A percentile compares a stretch with the other conserved stretches of the same genome.
These are phyloP conservation scores for Vitis rupestris DNA, from an alignment of 164 flowering plant species.

Conservation along the genomic window DNA sequence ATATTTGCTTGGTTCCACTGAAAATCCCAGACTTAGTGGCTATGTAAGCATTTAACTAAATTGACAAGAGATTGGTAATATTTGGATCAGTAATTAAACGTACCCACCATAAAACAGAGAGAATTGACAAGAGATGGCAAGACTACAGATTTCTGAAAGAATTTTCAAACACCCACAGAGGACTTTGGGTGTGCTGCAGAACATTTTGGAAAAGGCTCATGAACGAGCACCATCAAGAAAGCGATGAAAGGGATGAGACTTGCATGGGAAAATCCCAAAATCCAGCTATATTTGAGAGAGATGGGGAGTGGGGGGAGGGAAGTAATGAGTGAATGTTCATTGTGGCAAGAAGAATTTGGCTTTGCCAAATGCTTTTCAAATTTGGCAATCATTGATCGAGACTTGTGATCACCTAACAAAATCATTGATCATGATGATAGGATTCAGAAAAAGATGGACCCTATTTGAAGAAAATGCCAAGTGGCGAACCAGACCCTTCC, in stretches of 20 bases:
- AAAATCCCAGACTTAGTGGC: too few species aligned
- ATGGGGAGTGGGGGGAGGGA: neutral
- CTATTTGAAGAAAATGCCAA: constrained; percentile 6
- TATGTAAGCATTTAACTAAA: too few species aligned
- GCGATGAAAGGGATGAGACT: neutral
- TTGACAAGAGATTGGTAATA: too few species aligned
- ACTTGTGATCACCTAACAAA: neutral
- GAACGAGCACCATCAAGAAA: neutral
- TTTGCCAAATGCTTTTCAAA: too few species aligned
- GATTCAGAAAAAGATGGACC: neutral
- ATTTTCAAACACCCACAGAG: neutral
- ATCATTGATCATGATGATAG: neutral
- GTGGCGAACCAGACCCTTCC: neutral
- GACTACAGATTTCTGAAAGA: neutral
- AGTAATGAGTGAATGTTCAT: too few species aligned
- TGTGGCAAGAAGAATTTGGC: too few species aligned
- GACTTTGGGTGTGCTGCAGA: neutral
- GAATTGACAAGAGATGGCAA: neutral
- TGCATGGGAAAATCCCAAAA: neutral
- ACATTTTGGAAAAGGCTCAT: neutral
- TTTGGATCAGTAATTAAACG: neutral
- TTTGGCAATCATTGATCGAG: too few species aligned
- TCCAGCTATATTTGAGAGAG: constrained; percentile 1
- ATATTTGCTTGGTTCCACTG: neutral
- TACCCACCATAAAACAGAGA: neutral